Conservation (phyloP, 225 moss, liverwort and hornwort species). For the Sphagnum tenellum region DNA sequence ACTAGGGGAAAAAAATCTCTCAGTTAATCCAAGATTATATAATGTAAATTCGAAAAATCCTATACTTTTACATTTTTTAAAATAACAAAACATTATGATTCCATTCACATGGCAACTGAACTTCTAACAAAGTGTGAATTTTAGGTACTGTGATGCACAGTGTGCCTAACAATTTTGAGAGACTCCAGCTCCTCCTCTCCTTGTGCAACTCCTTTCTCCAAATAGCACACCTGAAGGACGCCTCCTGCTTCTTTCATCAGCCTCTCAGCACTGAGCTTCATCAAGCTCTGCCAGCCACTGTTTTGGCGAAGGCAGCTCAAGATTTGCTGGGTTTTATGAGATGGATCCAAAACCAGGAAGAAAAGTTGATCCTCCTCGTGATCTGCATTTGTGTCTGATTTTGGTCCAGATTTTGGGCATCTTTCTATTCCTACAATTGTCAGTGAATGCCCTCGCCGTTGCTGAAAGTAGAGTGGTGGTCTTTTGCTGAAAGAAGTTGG, state of each 20-base stretch:
- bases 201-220: conserved; percentile 47
- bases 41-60: no score
- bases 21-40: no score
- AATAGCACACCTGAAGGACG: conserved; percentile 64
- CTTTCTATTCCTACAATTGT: conserved; percentile 74
- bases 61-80: no score
- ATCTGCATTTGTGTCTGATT: conserved; percentile 8
- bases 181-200: conserved; percentile 48
- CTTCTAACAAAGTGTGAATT: not conserved
- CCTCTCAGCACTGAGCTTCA: conserved; percentile 45
- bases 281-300: conserved; percentile 49
- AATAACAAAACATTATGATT: no score
- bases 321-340: conserved; percentile 49
- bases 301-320: conserved; percentile 36
- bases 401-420: conserved; percentile 3
- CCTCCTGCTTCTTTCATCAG: conserved; percentile 38
- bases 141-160: conserved; percentile 7
- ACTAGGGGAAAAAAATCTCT: no score
- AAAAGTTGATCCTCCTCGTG: conserved; percentile 33
- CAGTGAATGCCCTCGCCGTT: conserved; percentile 53
- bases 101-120: not conserved
- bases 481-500: conserved; percentile 42
- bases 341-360: conserved; percentile 62
- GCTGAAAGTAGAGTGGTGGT: conserved; percentile 74
- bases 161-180: conserved; percentile 62